Conservation (phyloP, 2,329 filamentous ascomycete genomes). For the Bertia moriformis region DNA sequence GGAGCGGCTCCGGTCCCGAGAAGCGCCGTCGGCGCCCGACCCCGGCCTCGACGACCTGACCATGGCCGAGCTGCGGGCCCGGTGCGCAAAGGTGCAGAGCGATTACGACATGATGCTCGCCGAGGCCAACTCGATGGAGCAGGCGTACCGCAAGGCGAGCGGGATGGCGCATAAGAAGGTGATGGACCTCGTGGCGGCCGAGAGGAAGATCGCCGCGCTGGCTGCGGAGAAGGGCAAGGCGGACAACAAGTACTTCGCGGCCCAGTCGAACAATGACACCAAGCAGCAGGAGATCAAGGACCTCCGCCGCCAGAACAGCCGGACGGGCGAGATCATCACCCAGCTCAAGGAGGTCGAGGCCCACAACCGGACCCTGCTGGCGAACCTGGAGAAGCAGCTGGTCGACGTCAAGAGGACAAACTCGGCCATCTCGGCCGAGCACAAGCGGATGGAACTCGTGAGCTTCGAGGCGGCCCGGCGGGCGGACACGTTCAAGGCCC, state of each 20-base stretch:
- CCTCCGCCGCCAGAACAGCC: conserved; percentile 68
- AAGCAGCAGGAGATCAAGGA: conserved; percentile 67
- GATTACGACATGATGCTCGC: conserved; percentile 73
- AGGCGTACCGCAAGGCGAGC: conserved; percentile 80
- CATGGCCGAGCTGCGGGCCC: conserved; percentile 53
- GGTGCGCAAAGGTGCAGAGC: too few relatives aligned
- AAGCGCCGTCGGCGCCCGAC: too few relatives aligned
- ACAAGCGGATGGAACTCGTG: conserved; percentile 61
- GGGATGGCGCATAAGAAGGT: conserved; percentile 76
- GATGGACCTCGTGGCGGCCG: conserved; percentile 57
- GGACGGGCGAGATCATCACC: conserved; percentile 84
- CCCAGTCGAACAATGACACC: conserved; percentile 84
- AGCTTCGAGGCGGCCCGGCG: conserved; percentile 55
- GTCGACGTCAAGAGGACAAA: conserved; percentile 70
- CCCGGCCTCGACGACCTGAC: conserved; percentile 28
- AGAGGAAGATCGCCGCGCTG: conserved; percentile 63
- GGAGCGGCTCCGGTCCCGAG: conserved; percentile 49
- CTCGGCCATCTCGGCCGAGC: conserved; percentile 53
- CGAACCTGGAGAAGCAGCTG: conserved; percentile 82
- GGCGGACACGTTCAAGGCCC: conserved; percentile 58
- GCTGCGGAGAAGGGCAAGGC: conserved; percentile 87
- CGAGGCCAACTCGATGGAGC: conserved; percentile 78
- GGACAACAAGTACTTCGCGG: conserved; percentile 94
- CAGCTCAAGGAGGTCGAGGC: conserved; percentile 84
- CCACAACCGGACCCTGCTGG: conserved; percentile 58